phyloP scores from a whole-genome alignment of 2,329 filamentous ascomycete species.

The Fusarium lyarnte region DNA sequence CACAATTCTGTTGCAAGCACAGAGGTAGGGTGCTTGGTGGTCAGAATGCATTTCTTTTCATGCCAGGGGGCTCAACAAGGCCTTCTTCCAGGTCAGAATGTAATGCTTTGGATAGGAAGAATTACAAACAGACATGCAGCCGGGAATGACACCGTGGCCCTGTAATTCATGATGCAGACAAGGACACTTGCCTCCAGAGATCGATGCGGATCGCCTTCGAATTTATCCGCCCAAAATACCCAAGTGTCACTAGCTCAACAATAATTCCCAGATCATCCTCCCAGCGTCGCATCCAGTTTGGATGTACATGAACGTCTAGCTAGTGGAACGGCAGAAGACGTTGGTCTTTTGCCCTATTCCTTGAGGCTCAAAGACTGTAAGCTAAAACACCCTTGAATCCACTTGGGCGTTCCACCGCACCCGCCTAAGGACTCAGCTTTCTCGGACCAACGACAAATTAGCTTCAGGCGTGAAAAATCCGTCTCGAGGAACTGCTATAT shows the following conservation, averaged over 20 bases:
- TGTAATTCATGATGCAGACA: not conserved
- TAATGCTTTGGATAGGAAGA: not conserved
- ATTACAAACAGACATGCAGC: not conserved
- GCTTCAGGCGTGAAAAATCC: not conserved
- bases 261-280: not conserved
- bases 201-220: slow-evolving; percentile 2
- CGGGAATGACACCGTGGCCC: not conserved
- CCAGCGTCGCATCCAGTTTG: not conserved
- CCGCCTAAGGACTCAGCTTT: not conserved
- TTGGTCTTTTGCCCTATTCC: not conserved
- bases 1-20: not conserved
- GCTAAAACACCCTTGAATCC: not conserved
- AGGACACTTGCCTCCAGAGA: not conserved
- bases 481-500: not conserved
- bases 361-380: slow-evolving; percentile 2
- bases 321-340: not conserved
- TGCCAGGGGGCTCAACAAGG: not conserved
- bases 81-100: not conserved
- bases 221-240: not conserved
- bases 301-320: not conserved
- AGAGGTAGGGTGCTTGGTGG: not conserved
- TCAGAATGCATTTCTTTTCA: not conserved
- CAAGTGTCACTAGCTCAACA: not conserved
- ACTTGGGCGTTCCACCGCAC: slow-evolving; percentile 1
- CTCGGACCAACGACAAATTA: not conserved